Evolutionary conservation across 106 monocot genomes (phyloP).

Genomic region (Dendrobium chrysotoxum): DNA sequence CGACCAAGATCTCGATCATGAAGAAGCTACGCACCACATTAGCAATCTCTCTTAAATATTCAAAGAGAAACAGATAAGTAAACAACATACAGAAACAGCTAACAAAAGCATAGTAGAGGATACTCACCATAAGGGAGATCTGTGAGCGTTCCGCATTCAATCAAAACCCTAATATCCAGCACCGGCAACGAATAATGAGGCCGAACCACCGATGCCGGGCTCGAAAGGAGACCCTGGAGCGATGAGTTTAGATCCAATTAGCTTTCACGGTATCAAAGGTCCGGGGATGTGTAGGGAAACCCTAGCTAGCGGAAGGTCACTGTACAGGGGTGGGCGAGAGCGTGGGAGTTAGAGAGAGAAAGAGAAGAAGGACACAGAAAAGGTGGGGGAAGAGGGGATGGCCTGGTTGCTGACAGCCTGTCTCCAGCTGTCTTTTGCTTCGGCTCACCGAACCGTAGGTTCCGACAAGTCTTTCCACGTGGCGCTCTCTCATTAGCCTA

Average conservation of each 20-base stretch:
- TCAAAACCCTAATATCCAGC: neutral
- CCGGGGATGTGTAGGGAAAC: neutral
- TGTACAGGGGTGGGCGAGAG: neutral
- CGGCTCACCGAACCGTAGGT: neutral
- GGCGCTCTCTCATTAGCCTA: neutral
- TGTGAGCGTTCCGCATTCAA: neutral
- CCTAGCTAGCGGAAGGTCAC: neutral
- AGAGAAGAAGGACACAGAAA: neutral
- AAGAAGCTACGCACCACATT: neutral
- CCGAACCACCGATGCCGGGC: constrained; percentile 9
- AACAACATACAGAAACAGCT: no score
- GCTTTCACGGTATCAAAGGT: neutral
- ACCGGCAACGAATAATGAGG: neutral
- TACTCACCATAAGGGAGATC: neutral
- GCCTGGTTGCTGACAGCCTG: constrained; percentile 41
- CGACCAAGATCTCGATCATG: neutral
- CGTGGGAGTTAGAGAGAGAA: constrained; percentile 10
- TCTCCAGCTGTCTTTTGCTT: constrained; percentile 33
- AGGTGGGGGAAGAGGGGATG: neutral
- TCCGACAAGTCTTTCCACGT: neutral
- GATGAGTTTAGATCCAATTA: constrained; percentile 20
- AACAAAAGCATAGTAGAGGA: neutral
- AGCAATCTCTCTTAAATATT: neutral
- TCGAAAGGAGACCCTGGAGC: neutral
- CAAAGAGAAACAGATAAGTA: neutral